phyloP scores from a whole-genome alignment of 2,329 filamentous ascomycete genomes.

The Botrytis fabae region DNA sequence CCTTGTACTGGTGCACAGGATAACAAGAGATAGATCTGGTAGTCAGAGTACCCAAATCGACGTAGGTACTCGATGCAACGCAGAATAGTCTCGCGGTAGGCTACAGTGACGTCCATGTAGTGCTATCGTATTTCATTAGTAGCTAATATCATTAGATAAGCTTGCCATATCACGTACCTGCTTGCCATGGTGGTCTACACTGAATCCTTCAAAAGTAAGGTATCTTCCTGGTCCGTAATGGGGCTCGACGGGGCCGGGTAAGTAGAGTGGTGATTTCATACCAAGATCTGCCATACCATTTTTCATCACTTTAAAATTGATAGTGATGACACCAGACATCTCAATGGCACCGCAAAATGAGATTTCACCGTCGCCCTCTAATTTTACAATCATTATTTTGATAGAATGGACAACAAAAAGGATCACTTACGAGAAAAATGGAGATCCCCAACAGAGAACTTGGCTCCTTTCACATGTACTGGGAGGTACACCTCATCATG shows the following conservation, averaged over 20 bases:
- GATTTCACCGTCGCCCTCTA: slow-evolving; percentile 87
- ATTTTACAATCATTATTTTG: slow-evolving; percentile 51
- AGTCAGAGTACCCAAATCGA: slow-evolving; percentile 67
- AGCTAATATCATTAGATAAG: neutral
- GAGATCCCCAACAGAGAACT: slow-evolving; percentile 86
- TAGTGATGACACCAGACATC: slow-evolving; percentile 88
- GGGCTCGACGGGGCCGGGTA: slow-evolving; percentile 83
- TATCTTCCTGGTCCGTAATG: slow-evolving; percentile 81
- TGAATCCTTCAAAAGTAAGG: slow-evolving; percentile 88
- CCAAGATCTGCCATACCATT: slow-evolving; percentile 71
- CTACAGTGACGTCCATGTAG: slow-evolving; percentile 36
- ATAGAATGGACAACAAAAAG: neutral
- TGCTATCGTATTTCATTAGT: slow-evolving; percentile 28
- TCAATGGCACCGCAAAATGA: slow-evolving; percentile 89
- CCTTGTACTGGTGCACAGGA: slow-evolving; percentile 87
- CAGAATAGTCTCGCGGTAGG: slow-evolving; percentile 44
- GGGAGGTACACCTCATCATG: slow-evolving; percentile 76
- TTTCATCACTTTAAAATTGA: slow-evolving; percentile 88
- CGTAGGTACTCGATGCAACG: slow-evolving; percentile 76
- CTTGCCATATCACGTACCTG: slow-evolving; percentile 67
- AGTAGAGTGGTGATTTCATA: slow-evolving; percentile 81
- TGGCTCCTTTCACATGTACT: slow-evolving; percentile 81
- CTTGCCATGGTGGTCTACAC: slow-evolving; percentile 82
- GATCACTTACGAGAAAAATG: slow-evolving; percentile 47
- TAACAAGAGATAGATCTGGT: slow-evolving; percentile 84